These are phyloP conservation scores for Colletotrichum neosansevieriae DNA, from an alignment of 2,329 filamentous ascomycete genomes.

Conservation along the genomic window DNA sequence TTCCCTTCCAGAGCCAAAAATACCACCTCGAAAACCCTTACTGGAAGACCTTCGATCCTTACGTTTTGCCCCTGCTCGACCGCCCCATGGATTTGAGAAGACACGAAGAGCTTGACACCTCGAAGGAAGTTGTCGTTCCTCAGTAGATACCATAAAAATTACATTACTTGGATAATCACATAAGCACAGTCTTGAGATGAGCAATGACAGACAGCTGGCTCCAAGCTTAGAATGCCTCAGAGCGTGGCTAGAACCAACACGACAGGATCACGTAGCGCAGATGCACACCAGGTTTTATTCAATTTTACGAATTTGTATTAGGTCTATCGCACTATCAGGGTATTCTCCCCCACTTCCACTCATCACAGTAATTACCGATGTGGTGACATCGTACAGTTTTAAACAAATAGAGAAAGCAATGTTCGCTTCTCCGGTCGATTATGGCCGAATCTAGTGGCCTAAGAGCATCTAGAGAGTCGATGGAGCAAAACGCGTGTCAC, in stretches of 20 bases:
- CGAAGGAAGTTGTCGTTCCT: conserved; percentile 58
- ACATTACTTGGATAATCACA: too few species aligned
- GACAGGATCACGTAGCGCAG: background rate
- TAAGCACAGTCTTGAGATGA: too few species aligned
- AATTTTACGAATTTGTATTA: conserved; percentile 41
- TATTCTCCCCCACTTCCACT: conserved; percentile 33
- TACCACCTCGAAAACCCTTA: conserved; percentile 77
- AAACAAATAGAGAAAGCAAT: conserved; percentile 39
- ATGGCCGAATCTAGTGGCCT: conserved; percentile 34
- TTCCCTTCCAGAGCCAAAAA: conserved; percentile 61
- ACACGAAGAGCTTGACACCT: conserved; percentile 74
- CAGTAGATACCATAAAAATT: conserved; percentile 8
- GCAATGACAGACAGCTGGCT: too few species aligned
- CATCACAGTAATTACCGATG: conserved; percentile 40
- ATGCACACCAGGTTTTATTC: background rate
- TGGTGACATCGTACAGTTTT: conserved; percentile 41
- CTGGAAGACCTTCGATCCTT: conserved; percentile 82
- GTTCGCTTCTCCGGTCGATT: conserved; percentile 35
- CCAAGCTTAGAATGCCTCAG: background rate
- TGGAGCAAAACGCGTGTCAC: background rate
- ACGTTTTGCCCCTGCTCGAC: conserved; percentile 76
- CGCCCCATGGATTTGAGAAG: conserved; percentile 77
- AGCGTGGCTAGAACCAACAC: background rate
- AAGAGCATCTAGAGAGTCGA: conserved; percentile 23
- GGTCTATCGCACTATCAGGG: conserved; percentile 36